These are phyloP conservation scores for Diaporthe eres DNA, from an alignment of 2,329 filamentous ascomycete species.

Conservation along the genomic window DNA sequence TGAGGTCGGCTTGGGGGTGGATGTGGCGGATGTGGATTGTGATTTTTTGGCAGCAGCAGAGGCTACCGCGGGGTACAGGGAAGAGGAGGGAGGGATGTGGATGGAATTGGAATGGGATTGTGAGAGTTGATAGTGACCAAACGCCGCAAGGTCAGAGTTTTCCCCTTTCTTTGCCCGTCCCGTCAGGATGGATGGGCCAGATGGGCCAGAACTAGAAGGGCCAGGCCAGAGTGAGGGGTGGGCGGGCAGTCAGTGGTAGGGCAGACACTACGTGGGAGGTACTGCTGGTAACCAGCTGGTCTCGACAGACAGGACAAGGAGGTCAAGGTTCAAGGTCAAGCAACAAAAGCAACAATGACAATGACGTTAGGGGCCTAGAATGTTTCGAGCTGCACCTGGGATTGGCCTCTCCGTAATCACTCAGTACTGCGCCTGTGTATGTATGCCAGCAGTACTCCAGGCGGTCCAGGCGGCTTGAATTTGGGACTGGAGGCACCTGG, in stretches of 20 bases:
- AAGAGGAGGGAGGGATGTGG: conserved; percentile 36
- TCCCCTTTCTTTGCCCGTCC: conserved; percentile 16
- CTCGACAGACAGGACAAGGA: neutral
- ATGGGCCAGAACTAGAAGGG: neutral
- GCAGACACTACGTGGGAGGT: neutral
- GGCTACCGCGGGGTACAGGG: conserved; percentile 42
- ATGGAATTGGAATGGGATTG: conserved; percentile 28
- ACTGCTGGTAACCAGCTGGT: neutral
- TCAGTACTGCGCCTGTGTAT: neutral
- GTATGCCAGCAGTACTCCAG: neutral
- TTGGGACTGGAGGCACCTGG: neutral
- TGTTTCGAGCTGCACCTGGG: conserved; percentile 1
- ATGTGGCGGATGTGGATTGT: neutral
- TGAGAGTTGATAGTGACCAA: conserved; percentile 30
- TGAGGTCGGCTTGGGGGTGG: neutral
- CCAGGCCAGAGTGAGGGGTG: neutral
- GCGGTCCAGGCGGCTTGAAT: neutral
- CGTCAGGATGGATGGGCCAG: conserved; percentile 9
- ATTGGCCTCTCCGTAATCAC: neutral
- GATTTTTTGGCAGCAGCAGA: conserved; percentile 30
- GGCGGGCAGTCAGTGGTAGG: neutral
- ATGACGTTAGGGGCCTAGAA: conserved; percentile 38
- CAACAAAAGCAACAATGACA: conserved; percentile 10
- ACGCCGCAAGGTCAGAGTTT: conserved; percentile 38
- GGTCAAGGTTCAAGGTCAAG: neutral